Evolutionary conservation across 257 asterid species (phyloP).

Genomic region (Gentiana macrophylla): DNA sequence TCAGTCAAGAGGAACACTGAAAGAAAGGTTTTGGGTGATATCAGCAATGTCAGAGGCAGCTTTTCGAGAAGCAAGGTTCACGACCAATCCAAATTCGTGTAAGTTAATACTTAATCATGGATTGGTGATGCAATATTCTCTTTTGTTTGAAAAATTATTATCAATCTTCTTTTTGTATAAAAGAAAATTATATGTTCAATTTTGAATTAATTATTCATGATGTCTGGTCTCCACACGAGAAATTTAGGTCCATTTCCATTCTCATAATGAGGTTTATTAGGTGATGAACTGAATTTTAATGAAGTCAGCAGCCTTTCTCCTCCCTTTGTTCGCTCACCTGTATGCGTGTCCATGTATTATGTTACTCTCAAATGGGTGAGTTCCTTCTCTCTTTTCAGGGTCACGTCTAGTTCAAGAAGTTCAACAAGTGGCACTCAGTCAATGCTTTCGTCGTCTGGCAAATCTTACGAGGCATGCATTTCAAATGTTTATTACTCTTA

Average conservation of each 20-base stretch:
- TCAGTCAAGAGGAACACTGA: constrained; percentile 47
- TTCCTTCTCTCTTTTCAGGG: too few species aligned
- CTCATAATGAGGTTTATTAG: not conserved
- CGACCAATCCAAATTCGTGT: constrained; percentile 34
- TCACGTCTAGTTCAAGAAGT: too few species aligned
- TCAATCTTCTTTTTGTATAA: not conserved
- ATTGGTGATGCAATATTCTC: too few species aligned
- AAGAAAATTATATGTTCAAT: not conserved
- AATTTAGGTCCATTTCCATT: not conserved
- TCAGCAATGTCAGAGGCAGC: constrained; percentile 54
- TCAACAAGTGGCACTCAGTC: too few species aligned
- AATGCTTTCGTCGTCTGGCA: too few species aligned
- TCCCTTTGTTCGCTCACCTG: too few species aligned
- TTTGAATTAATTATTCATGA: not conserved
- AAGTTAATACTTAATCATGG: constrained; percentile 17
- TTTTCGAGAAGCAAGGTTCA: constrained; percentile 29
- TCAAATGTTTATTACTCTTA: too few species aligned
- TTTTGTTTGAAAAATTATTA: not conserved
- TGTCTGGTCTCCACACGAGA: not conserved
- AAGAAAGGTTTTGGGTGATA: constrained; percentile 70
- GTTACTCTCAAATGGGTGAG: too few species aligned
- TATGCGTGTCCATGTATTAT: too few species aligned
- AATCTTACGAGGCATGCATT: too few species aligned
- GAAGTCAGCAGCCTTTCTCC: too few species aligned
- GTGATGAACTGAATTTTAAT: not conserved